Evolutionary conservation across 2,329 filamentous ascomycete genomes (phyloP).

Genomic region (Pestalotiopsis sp.): DNA sequence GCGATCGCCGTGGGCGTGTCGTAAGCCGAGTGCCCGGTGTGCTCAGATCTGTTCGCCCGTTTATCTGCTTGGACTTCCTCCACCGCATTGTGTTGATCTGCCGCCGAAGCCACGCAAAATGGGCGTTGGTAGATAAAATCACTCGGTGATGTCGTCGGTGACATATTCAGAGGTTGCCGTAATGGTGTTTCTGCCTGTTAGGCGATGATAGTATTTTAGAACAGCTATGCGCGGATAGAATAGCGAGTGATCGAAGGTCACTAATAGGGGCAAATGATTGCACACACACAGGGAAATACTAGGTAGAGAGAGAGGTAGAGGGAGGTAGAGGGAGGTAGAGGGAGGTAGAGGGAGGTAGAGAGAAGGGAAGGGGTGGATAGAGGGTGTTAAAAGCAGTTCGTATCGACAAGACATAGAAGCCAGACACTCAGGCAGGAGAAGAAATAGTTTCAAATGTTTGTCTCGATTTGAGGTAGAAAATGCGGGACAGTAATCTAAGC

Average conservation of each 20-base stretch:
- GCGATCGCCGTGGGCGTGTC: neutral
- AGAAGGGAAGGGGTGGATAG: neutral
- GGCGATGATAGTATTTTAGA: neutral
- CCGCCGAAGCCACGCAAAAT: neutral
- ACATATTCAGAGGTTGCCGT: constrained; percentile 11
- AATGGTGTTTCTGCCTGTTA: neutral
- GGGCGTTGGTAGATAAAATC: constrained; percentile 12
- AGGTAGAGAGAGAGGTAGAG: neutral
- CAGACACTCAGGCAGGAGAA: neutral
- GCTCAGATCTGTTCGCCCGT: neutral
- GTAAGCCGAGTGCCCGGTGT: neutral
- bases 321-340: neutral
- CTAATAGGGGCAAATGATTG: no score
- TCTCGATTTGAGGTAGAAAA: constrained; percentile 15
- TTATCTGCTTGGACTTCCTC: neutral
- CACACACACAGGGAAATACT: no score
- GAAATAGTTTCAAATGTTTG: neutral
- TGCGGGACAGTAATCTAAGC: constrained; percentile 44
- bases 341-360: neutral
- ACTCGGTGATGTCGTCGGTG: constrained; percentile 18
- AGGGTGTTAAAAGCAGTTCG: neutral
- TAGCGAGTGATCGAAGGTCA: no score
- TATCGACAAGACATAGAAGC: neutral
- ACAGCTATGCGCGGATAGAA: neutral
- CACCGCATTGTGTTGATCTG: neutral